Evolutionary conservation across 495 filamentous ascomycete genomes (phyloP), one percentile per base, ranked within the genome.

Genomic region (Melanomma pulvis-pyrius): DNA sequence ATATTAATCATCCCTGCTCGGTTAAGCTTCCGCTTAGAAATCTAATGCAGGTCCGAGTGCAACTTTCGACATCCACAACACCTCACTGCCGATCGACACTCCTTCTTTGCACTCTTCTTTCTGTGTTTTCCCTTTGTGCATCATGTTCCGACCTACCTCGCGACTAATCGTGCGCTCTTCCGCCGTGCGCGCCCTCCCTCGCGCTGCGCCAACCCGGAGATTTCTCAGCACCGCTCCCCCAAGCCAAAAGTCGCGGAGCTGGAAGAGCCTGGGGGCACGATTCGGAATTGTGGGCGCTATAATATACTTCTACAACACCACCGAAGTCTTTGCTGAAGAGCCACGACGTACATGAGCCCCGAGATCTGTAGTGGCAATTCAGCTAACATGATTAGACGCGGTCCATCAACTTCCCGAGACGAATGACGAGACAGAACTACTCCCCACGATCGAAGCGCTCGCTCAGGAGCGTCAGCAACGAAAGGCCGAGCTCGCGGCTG

Each of bases 301-400:
- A n/a, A 75, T 96, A 32, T 98, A 97, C 80, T 96, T 87, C 74
- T 98, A 97, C 77, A 93, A 92, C 78, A 97, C 92, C 44, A 92
- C 87, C 75, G 84, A 84, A 66, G 81, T 90, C 39, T 98, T 98
- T 77, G 89, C 92, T 13, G 88, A 97, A 73, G 86, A 93, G 77
- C 86, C 88, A 32, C 78, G 83, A 58, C 84, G 93, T 96, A 83
- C 62, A 89, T 71, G 47, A 22, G 34, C 54, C 7, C 9, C 22
- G 6, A 30, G 15, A 32, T 15, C 17, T 17, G 26, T 1, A 25
- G 60, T 63, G 60, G 52, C 48, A 55, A 65, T 22, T 5, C 4
- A 52, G 59, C 58, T 59, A 30, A 61, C 29, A 8, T 46, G 26
- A 0, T 6, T 28, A 70, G 52, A 65, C 55, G 67, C 70, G 21